Evolutionary conservation across 1,139 yeast species (phyloP), one percentile per base, ranked within the genome.

Genomic region (Keqinozyma sinolaborantium): DNA sequence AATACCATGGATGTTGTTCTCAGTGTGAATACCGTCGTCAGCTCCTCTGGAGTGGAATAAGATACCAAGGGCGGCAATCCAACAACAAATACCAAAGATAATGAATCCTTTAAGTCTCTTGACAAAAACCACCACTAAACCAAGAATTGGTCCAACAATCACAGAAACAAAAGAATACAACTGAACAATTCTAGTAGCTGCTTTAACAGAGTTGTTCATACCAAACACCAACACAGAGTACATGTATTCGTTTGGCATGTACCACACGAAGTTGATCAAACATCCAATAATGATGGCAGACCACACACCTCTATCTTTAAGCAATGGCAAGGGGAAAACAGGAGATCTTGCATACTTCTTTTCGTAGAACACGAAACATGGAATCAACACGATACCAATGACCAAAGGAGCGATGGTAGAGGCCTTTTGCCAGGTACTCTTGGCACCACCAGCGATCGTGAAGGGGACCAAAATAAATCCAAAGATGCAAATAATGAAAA

Each of bases 211-310:
- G 41, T 78, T 76, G 48, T 77, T 63, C 53, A 81, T 73, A 3
- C 83, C 80, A 24, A 80, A 84, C 30, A 75, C 48, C 39, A 83
- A 60, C 13, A 81, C 79, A 1, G 87, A 71, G 53, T 77, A 81
- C 58, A 83, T 56, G 51, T 66, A 82, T 45, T 77, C 85, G 40
- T 79, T 77, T 31, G 82, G 85, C 83, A 80, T 75, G 57, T 73
- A 73, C 73, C 75, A 80, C 31, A 77, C 60, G 51, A 78, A 70
- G 56, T 78, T 68, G 42, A 77, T 68, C 36, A 75, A 58, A 36
- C 77, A 53, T 16, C 74, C 83, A 41, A 81, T 66, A 26, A 55
- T 27, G 23, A 74, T 59, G 24, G 80, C 82, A 7, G 66, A 41
- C 66, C 60, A 44, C 18, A 82, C 78, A 41, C 84, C 84, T 46